phyloP scores from a whole-genome alignment of 2,329 filamentous ascomycete species.

The Diplodia mutila region DNA sequence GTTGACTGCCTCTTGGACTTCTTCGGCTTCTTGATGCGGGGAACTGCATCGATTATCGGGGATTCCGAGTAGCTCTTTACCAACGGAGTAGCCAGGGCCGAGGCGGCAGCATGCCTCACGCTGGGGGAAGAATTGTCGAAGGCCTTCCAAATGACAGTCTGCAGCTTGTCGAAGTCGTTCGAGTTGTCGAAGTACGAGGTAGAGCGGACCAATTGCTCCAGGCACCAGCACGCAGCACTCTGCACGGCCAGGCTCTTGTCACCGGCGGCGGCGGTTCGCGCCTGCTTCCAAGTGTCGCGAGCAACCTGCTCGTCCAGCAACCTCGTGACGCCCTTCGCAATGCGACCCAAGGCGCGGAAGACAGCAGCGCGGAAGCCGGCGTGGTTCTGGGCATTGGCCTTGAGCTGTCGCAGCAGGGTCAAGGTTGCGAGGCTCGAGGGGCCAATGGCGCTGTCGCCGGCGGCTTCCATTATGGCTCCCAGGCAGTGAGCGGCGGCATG shows the following conservation, averaged over 20 bases:
- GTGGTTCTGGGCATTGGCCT: constrained; percentile 71
- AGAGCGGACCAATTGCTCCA: constrained; percentile 71
- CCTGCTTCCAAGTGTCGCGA: constrained; percentile 94
- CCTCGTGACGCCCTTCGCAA: constrained; percentile 72
- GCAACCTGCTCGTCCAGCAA: constrained; percentile 83
- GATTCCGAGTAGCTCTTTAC: constrained; percentile 77
- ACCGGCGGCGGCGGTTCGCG: constrained; percentile 70
- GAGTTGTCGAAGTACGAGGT: constrained; percentile 86
- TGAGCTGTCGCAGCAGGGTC: constrained; percentile 76
- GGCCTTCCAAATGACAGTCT: constrained; percentile 79
- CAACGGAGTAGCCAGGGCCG: constrained; percentile 80
- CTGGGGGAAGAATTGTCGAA: constrained; percentile 76
- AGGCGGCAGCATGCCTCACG: constrained; percentile 83
- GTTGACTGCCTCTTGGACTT: constrained; percentile 69
- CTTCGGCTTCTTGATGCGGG: constrained; percentile 71
- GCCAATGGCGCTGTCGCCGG: constrained; percentile 88
- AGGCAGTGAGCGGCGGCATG: constrained; percentile 87
- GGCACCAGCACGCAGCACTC: constrained; percentile 74
- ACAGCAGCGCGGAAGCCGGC: constrained; percentile 80
- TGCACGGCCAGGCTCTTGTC: constrained; percentile 87
- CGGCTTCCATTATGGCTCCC: constrained; percentile 87
- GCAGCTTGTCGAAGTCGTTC: constrained; percentile 87
- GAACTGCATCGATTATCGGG: constrained; percentile 53
- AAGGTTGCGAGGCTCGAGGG: constrained; percentile 75
- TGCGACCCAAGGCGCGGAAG: constrained; percentile 74